phyloP scores from a whole-genome alignment of 495 filamentous ascomycete genomes.

The Trichoderma virens region DNA sequence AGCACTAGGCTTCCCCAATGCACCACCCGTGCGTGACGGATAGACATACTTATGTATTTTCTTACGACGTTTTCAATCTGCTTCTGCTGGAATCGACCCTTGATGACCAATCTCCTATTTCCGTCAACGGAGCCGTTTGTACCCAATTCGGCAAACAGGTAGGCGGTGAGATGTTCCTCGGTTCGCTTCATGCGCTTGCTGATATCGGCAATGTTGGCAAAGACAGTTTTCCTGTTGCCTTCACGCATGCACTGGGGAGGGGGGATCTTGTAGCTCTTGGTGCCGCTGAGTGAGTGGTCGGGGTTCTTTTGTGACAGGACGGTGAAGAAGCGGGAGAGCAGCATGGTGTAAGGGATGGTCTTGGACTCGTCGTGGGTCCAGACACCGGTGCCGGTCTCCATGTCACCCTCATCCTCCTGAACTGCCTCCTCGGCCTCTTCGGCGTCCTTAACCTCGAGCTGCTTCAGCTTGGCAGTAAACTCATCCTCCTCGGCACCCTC shows the following conservation, averaged over 20 bases:
- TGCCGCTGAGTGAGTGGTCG: conserved; percentile 78
- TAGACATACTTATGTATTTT: conserved; percentile 78
- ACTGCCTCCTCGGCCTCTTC: conserved; percentile 45
- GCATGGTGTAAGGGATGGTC: conserved; percentile 72
- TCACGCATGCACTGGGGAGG: conserved; percentile 98
- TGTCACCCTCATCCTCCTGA: conserved; percentile 58
- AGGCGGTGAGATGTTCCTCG: conserved; percentile 94
- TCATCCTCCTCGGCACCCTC: conserved; percentile 54
- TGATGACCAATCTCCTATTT: conserved; percentile 88
- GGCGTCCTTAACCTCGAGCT: conserved; percentile 76
- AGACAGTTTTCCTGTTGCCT: conserved; percentile 99
- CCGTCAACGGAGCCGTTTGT: conserved; percentile 93
- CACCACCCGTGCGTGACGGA: background rate
- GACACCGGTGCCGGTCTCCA: conserved; percentile 86
- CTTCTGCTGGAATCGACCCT: conserved; percentile 97
- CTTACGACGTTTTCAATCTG: conserved; percentile 93
- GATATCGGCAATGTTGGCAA: conserved; percentile 72
- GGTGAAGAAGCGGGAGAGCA: conserved; percentile 85
- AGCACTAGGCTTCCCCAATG: background rate
- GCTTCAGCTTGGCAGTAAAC: conserved; percentile 51
- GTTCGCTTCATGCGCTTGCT: conserved; percentile 84
- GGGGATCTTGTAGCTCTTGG: conserved; percentile 95
- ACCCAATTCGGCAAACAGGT: conserved; percentile 96
- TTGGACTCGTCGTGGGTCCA: conserved; percentile 75
- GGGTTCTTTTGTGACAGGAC: conserved; percentile 89